phyloP scores from a whole-genome alignment of 108 stramenopile genomes.

The Bacterosira constricta region DNA sequence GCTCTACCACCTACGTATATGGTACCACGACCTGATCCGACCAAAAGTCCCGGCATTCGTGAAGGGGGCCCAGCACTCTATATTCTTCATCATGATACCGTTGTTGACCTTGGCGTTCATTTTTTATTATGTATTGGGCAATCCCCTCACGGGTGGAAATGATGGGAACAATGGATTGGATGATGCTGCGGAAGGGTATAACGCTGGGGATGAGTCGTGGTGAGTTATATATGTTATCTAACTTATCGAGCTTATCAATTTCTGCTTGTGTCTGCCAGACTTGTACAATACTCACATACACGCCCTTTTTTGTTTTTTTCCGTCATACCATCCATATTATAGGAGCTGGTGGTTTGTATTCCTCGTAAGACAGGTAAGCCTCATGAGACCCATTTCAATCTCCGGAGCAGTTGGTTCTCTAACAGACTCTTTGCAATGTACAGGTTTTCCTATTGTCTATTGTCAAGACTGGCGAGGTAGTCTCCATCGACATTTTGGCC shows the following conservation, averaged over 20 bases:
- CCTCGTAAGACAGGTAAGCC: slow-evolving; percentile 29
- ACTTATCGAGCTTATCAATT: no score
- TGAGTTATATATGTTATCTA: no score
- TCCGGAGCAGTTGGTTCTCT: no score
- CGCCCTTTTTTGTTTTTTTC: neutral
- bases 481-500: slow-evolving; percentile 56
- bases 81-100: slow-evolving; percentile 32
- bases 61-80: slow-evolving; percentile 11
- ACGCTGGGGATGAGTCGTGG: no score
- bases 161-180: neutral
- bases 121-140: slow-evolving; percentile 41
- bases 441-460: slow-evolving; percentile 29
- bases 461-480: slow-evolving; percentile 37
- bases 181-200: no score
- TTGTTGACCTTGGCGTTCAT: slow-evolving; percentile 34
- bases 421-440: no score
- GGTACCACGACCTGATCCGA: slow-evolving; percentile 39
- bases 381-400: no score
- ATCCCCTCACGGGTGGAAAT: slow-evolving; percentile 34
- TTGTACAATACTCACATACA: neutral
- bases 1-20: slow-evolving; percentile 5
- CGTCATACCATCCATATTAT: neutral
- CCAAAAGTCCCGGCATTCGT: slow-evolving; percentile 35
- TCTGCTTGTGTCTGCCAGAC: no score
- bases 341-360: slow-evolving; percentile 50